Evolutionary conservation across 179 eudicot genomes (phyloP).

Genomic region (Patellifolia procumbens): DNA sequence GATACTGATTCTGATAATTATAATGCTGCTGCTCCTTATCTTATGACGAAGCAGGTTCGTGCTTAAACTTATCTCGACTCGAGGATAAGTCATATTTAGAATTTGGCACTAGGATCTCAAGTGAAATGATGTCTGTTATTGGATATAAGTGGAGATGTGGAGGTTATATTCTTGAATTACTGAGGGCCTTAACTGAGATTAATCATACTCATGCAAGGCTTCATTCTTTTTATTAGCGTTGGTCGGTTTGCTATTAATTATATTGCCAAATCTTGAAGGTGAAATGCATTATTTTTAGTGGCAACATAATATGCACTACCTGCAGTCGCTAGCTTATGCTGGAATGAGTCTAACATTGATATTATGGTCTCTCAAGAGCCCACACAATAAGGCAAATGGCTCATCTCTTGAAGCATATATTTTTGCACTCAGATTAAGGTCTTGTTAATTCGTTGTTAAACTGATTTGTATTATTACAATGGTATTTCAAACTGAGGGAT

Average conservation of each 20-base stretch:
- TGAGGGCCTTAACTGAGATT: background rate
- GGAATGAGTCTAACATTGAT: background rate
- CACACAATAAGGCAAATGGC: background rate
- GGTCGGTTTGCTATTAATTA: background rate
- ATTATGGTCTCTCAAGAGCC: background rate
- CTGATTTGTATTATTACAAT: background rate
- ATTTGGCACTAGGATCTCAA: background rate
- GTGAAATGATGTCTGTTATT: background rate
- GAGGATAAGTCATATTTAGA: background rate
- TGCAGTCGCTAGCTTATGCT: background rate
- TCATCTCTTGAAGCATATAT: background rate
- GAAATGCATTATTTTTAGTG: too few species aligned
- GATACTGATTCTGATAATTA: constrained; percentile 58
- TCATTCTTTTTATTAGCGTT: background rate
- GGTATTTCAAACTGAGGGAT: background rate
- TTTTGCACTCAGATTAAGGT: background rate
- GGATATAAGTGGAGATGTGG: background rate
- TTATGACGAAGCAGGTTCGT: constrained; percentile 60
- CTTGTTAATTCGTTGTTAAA: background rate
- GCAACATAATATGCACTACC: background rate
- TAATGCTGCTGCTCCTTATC: constrained; percentile 28
- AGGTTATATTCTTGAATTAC: background rate
- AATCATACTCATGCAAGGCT: background rate
- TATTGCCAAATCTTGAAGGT: background rate
- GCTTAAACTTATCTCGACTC: background rate